Base-by-base conservation (phyloP, 352 stramenopile species). In the Globisporangium lucens region DNA sequence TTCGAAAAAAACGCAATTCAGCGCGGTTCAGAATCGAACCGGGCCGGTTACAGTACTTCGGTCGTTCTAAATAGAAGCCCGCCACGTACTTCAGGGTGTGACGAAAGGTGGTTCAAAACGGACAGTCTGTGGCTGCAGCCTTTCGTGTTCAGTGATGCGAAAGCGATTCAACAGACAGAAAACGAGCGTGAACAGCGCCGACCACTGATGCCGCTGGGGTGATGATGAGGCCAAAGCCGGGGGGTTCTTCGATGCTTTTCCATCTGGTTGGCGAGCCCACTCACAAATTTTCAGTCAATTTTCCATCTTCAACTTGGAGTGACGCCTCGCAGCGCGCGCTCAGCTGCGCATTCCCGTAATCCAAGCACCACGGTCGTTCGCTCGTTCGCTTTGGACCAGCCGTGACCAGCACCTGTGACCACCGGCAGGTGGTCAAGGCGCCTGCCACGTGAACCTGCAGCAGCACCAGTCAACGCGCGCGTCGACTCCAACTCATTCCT, bases 271-370 rank as follows among this genome's bases (percentile, higher is more conserved):
- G 10, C 24, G 24, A 24, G 27, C 20, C 35, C 47, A 61, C n/a
- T 51, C n/a, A 35, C 61, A 60, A 66, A 60, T 60, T 60, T 66
- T 66, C 51, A 22, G 60, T n/a, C 24, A 56, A 66, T 33, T 59
- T 66, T 66, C 61, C 47, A 65, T 17, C 43, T 65, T 65, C 59
- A 65, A 65, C 15, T 22, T 55, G 20, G 12, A 24, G n/a, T n/a
- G 56, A 61, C 56, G 33, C n/a, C 56, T 12, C 12, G 33, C 56
- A 24, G 9, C n/a, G 33, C n/a, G 4, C 24, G 9, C 56, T 61
- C 58, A 64, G 58, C 58, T 64, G 58, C 38, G 38, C 38, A 56
- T 38, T 41, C 38, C 58, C 58, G 56, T 61, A 61, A 61, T 61
- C 56, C 56, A 61, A 33, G 56, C 33, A 61, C 56, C 56, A 49